Conservation (phyloP, 345 rosid genomes). For the Erucastrum elatum region DNA sequence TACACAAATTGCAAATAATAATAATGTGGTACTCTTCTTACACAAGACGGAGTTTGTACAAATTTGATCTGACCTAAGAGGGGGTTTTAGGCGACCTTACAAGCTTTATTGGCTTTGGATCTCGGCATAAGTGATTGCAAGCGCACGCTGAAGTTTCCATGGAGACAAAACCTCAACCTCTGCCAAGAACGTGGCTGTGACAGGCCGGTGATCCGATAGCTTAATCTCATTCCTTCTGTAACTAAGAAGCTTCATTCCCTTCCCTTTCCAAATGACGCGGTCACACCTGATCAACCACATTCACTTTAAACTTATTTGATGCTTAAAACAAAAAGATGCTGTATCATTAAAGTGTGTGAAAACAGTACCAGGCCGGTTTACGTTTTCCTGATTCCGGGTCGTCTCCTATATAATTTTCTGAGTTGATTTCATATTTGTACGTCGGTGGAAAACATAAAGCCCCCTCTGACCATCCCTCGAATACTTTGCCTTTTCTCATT, state of each 20-base stretch:
- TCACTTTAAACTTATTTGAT: background rate
- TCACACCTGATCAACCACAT: constrained; percentile 66
- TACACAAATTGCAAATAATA: background rate
- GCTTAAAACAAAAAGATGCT: background rate
- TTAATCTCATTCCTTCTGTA: constrained; percentile 73
- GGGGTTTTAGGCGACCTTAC: background rate
- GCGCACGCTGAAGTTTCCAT: constrained; percentile 75
- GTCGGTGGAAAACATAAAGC: constrained; percentile 75
- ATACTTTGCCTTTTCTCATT: constrained; percentile 63
- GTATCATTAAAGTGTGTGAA: constrained; percentile 1
- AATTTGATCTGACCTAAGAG: background rate
- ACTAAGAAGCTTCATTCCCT: constrained; percentile 67
- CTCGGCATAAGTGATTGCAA: constrained; percentile 73
- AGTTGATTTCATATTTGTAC: constrained; percentile 76
- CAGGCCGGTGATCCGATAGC: constrained; percentile 92
- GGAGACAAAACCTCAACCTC: constrained; percentile 82
- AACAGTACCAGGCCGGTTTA: constrained; percentile 72
- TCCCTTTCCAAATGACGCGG: constrained; percentile 81
- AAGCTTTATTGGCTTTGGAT: constrained; percentile 35
- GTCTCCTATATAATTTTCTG: constrained; percentile 72
- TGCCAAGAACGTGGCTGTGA: constrained; percentile 68
- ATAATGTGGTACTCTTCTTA: background rate
- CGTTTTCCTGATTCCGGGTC: constrained; percentile 79
- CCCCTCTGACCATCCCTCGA: constrained; percentile 96
- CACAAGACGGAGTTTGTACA: background rate